Conservation (phyloP, 495 filamentous ascomycete genomes). For the Hypoxylon fragiforme region DNA sequence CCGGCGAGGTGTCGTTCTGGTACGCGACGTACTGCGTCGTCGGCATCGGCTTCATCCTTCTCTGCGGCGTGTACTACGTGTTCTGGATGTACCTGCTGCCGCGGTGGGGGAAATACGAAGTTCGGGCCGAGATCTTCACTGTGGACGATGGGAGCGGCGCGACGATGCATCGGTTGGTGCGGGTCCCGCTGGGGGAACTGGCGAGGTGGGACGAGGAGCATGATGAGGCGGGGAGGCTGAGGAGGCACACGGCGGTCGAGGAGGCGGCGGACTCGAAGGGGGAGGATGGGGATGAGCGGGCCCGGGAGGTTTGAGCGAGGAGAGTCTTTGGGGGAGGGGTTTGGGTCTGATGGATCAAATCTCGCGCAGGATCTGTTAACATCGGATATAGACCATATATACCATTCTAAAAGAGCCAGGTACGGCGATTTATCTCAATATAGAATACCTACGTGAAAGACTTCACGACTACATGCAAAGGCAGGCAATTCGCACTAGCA, state of each 20-base stretch:
- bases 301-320: conserved; percentile 8
- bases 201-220: conserved; percentile 58
- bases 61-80: conserved; percentile 60
- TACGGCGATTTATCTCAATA: no score
- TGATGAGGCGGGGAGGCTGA: conserved; percentile 53
- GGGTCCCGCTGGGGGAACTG: conserved; percentile 55
- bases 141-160: conserved; percentile 52
- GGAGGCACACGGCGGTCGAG: conserved; percentile 9
- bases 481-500: no score
- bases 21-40: conserved; percentile 64
- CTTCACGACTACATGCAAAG: no score
- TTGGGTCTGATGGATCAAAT: no score
- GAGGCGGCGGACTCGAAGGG: conserved; percentile 3
- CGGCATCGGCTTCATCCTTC: conserved; percentile 54
- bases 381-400: no score
- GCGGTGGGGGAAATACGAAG: conserved; percentile 50
- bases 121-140: conserved; percentile 56
- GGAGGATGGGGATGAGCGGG: conserved; percentile 1
- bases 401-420: no score
- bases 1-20: conserved; percentile 68
- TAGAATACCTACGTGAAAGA: no score
- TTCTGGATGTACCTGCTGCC: conserved; percentile 60
- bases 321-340: no score
- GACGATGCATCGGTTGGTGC: conserved; percentile 56
- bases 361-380: no score